Evolutionary conservation across 129 eudicot species (phyloP).

Genomic region (Centaurea solstitialis): DNA sequence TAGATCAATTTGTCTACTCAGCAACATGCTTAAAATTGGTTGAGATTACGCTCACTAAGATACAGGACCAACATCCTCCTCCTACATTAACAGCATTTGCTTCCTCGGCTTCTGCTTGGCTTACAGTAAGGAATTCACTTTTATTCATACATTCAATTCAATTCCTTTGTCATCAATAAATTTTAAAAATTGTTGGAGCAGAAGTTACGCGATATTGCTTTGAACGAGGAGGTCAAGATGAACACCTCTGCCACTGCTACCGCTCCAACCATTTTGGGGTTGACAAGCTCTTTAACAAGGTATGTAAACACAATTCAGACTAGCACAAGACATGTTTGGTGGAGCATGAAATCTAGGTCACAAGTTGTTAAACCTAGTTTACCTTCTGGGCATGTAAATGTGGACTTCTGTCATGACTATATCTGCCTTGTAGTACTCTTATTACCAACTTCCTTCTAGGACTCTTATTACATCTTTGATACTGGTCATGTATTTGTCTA

Average conservation of each 20-base stretch:
- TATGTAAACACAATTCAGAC: conserved; percentile 17
- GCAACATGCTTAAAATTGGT: conserved; percentile 80
- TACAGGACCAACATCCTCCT: conserved; percentile 40
- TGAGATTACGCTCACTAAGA: conserved; percentile 43
- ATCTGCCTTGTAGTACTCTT: neutral
- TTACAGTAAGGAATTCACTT: conserved; percentile 41
- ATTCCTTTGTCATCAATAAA: neutral
- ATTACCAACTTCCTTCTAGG: neutral
- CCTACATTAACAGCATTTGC: conserved; percentile 84
- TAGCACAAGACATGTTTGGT: neutral
- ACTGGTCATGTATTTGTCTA: neutral
- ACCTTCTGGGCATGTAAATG: neutral
- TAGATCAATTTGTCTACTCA: conserved; percentile 66
- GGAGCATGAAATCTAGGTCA: neutral
- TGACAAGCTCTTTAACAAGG: conserved; percentile 89
- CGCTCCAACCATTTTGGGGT: conserved; percentile 76
- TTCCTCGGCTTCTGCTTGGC: conserved; percentile 67
- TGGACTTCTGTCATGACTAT: conserved; percentile 4
- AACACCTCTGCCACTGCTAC: conserved; percentile 34
- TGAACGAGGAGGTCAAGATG: conserved; percentile 62
- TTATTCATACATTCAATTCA: neutral
- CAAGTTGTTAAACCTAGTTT: neutral
- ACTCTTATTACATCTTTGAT: neutral
- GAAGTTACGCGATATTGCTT: conserved; percentile 76
- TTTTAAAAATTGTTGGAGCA: conserved; percentile 21